phyloP scores from a whole-genome alignment of 164 flowering plant species.

The Aristolochia contorta region DNA sequence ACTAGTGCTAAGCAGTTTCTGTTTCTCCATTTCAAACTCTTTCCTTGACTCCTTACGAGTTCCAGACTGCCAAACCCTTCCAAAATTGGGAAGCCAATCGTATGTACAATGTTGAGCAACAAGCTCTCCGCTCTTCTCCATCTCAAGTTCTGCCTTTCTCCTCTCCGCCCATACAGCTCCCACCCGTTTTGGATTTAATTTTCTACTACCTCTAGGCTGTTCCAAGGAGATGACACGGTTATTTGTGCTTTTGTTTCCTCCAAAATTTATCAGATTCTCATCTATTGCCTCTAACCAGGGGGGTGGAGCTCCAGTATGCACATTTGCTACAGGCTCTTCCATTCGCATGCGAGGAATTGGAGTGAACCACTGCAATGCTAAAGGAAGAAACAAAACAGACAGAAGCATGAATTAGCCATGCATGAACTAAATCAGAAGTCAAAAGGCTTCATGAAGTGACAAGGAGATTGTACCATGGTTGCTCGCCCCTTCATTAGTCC shows the following conservation, averaged over 20 bases:
- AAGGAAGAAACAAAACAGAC: constrained; percentile 4
- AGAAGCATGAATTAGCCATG: background rate
- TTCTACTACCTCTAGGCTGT: constrained; percentile 33
- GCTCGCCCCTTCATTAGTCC: no score
- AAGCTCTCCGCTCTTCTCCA: constrained; percentile 76
- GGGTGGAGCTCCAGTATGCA: constrained; percentile 89
- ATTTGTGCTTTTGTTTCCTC: constrained; percentile 8
- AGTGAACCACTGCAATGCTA: constrained; percentile 35
- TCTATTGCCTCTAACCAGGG: constrained; percentile 64
- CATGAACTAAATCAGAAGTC: no score
- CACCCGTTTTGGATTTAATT: constrained; percentile 73
- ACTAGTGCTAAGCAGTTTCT: constrained; percentile 22
- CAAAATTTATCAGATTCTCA: constrained; percentile 19
- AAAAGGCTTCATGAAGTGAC: no score
- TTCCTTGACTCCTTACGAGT: constrained; percentile 84
- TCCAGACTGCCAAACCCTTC: constrained; percentile 94
- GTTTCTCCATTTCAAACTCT: constrained; percentile 63
- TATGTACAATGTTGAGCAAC: constrained; percentile 35
- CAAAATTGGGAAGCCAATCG: constrained; percentile 94
- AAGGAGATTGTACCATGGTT: no score
- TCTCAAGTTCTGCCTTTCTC: constrained; percentile 71
- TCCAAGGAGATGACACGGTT: constrained; percentile 10
- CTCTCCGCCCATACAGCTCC: constrained; percentile 99
- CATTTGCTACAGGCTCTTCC: constrained; percentile 42
- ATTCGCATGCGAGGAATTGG: constrained; percentile 18